These are phyloP conservation scores for Hanseniaspora mollemarum DNA, from an alignment of 805 yeast genomes.

Conservation along the genomic window DNA sequence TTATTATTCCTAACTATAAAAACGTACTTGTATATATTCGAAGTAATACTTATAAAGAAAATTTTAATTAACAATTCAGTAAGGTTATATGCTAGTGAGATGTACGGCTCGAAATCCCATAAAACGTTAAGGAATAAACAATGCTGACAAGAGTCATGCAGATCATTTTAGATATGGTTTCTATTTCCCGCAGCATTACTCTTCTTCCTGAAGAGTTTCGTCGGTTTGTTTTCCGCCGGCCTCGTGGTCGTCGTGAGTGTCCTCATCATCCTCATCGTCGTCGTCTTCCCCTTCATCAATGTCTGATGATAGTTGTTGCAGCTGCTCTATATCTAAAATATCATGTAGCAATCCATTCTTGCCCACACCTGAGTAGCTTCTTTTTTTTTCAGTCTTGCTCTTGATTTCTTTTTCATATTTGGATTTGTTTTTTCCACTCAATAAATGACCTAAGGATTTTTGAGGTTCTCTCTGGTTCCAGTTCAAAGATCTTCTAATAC, in stretches of 20 bases:
- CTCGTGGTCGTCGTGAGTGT: background rate
- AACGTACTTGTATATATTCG: background rate
- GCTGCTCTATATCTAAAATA: constrained; percentile 7
- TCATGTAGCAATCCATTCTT: constrained; percentile 8
- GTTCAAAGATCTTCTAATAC: constrained; percentile 73
- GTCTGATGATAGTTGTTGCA: background rate
- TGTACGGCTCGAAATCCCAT: too few species aligned
- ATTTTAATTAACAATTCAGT: too few species aligned
- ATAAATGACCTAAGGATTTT: constrained; percentile 57
- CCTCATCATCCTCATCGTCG: background rate
- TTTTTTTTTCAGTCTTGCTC: constrained; percentile 2
- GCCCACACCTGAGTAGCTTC: constrained; percentile 14
- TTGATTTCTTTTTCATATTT: constrained; percentile 29
- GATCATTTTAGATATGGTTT: too few species aligned
- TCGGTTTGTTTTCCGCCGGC: too few species aligned
- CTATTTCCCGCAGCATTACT: too few species aligned
- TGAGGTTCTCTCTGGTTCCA: constrained; percentile 92
- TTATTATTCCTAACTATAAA: background rate
- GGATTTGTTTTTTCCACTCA: constrained; percentile 46
- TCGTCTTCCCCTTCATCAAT: constrained; percentile 11
- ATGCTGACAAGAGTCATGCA: too few species aligned
- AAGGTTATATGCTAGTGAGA: too few species aligned
- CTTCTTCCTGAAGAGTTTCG: too few species aligned
- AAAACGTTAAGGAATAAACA: too few species aligned
- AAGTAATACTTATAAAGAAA: background rate